Percentiles rank a stretch among this genome's conserved stretches.
Evolutionary conservation across 2,329 filamentous ascomycete species (phyloP).

Genomic region (Fusarium nelsonii): DNA sequence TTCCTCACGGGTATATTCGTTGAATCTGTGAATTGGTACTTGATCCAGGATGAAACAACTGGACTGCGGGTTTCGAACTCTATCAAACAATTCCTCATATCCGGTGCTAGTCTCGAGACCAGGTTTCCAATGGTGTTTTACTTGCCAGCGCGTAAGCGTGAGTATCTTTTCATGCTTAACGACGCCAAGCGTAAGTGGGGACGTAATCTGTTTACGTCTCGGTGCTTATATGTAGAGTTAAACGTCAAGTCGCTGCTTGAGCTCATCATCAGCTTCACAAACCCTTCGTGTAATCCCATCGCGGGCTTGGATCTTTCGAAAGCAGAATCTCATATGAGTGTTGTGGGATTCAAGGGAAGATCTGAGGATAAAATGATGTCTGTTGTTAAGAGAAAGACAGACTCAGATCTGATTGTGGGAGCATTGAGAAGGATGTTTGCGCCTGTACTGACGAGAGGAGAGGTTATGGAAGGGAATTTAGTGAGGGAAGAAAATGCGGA

Average conservation of each 20-base stretch:
- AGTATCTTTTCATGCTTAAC: background rate
- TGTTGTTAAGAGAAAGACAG: background rate
- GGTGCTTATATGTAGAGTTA: background rate
- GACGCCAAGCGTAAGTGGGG: too few species aligned
- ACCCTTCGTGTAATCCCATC: background rate
- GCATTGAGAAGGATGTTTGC: background rate
- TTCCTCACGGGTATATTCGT: background rate
- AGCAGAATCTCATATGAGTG: background rate
- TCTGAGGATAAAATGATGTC: background rate
- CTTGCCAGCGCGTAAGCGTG: too few species aligned
- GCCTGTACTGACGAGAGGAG: too few species aligned
- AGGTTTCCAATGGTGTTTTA: background rate
- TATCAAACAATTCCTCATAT: background rate
- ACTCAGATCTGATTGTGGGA: background rate
- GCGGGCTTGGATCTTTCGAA: background rate
- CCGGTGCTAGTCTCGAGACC: background rate
- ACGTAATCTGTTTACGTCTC: background rate
- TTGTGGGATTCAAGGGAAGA: background rate
- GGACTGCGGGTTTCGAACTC: background rate
- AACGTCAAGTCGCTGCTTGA: background rate
- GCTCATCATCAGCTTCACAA: background rate
- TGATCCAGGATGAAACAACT: background rate
- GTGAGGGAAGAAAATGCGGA: background rate
- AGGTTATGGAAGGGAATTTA: too few species aligned
- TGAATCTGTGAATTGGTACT: too few species aligned